Conservation (phyloP, 2,329 filamentous ascomycete genomes). For the Talaromyces sp. region DNA sequence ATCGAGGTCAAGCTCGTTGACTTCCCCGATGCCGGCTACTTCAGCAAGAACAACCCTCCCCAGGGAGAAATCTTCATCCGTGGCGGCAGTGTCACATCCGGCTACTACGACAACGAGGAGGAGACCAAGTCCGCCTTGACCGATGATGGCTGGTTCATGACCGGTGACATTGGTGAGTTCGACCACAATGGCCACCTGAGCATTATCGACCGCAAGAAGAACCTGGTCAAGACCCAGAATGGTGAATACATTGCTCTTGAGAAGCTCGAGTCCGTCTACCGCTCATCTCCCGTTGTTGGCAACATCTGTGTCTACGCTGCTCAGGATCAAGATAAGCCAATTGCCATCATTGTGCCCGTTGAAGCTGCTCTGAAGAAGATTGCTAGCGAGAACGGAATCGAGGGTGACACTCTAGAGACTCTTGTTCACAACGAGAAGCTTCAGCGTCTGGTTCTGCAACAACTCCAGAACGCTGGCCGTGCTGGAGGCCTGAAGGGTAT, state of each 20-base stretch:
- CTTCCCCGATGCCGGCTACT: constrained; percentile 85
- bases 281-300: constrained; percentile 73
- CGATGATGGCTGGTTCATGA: constrained; percentile 93
- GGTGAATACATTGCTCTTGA: constrained; percentile 97
- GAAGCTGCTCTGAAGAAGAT: constrained; percentile 61
- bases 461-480: constrained; percentile 42
- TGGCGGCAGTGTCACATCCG: constrained; percentile 71
- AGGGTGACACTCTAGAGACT: constrained; percentile 66
- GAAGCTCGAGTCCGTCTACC: constrained; percentile 91
- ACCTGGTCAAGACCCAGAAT: constrained; percentile 91
- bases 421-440: constrained; percentile 60
- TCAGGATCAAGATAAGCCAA: constrained; percentile 71
- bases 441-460: constrained; percentile 43
- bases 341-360: constrained; percentile 74
- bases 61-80: constrained; percentile 93
- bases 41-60: constrained; percentile 70
- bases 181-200: constrained; percentile 75
- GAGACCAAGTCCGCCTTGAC: constrained; percentile 80
- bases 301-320: constrained; percentile 90
- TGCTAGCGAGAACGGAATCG: constrained; percentile 60
- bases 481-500: constrained; percentile 42
- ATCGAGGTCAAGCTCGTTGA: constrained; percentile 92
- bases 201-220: constrained; percentile 97
- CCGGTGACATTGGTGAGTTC: constrained; percentile 92
- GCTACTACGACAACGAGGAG: constrained; percentile 83